A percentile compares a stretch with the other conserved stretches of the same genome.
These are phyloP conservation scores for Nannochloropsis limnetica DNA, from an alignment of 352 stramenopile genomes.

Conservation along the genomic window DNA sequence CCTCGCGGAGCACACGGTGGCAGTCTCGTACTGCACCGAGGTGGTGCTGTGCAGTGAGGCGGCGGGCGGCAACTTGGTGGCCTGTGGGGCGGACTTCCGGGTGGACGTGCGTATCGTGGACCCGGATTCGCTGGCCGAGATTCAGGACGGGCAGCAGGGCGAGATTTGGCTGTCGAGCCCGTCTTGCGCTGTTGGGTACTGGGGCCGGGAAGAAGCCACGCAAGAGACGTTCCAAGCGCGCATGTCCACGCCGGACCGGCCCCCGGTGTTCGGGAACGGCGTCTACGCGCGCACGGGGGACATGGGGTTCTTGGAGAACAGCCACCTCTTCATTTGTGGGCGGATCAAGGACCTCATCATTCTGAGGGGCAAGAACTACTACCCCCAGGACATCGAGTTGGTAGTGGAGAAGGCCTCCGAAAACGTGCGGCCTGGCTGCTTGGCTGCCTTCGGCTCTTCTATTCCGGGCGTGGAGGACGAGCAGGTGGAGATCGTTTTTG, in stretches of 20 bases:
- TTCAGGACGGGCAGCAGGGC: constrained; percentile 35
- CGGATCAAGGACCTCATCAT: constrained; percentile 97
- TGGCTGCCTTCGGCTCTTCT: constrained; percentile 47
- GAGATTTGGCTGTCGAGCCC: constrained; percentile 41
- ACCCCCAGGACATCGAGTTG: constrained; percentile 94
- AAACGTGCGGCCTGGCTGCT: constrained; percentile 47
- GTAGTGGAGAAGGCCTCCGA: constrained; percentile 40
- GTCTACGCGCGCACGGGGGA: constrained; percentile 85
- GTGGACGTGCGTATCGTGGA: constrained; percentile 59
- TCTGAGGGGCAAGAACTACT: constrained; percentile 92
- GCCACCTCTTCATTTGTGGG: constrained; percentile 89
- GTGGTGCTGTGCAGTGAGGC: constrained; percentile 39
- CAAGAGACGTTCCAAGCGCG: constrained; percentile 75
- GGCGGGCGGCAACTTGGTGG: constrained; percentile 37
- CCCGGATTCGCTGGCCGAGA: constrained; percentile 38
- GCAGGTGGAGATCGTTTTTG: constrained; percentile 44
- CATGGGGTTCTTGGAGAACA: constrained; percentile 85
- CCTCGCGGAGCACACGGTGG: constrained; percentile 98
- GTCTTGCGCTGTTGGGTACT: constrained; percentile 49
- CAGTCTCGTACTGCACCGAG: constrained; percentile 56
- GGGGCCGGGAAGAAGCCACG: constrained; percentile 53
- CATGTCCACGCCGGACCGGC: constrained; percentile 50
- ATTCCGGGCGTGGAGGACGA: constrained; percentile 39
- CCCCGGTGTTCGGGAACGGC: neutral
- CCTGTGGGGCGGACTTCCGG: constrained; percentile 33